Percentiles rank a stretch among this genome's conserved stretches.
phyloP scores from a whole-genome alignment of 208 protist species.

The Strigomonas culicis region DNA sequence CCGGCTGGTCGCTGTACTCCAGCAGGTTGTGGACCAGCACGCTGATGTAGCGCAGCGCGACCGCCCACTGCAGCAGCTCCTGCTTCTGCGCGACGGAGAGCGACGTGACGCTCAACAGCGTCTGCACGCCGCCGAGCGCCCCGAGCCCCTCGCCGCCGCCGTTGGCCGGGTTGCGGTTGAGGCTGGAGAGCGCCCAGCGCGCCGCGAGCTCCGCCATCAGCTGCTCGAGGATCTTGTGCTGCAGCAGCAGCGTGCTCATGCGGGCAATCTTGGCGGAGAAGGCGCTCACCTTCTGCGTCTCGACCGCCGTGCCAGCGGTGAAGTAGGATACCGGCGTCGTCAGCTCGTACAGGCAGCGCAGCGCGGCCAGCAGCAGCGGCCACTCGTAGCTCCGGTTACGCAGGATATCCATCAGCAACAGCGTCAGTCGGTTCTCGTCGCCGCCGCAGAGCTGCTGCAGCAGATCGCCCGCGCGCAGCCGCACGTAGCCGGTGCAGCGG shows the following conservation, averaged over 20 bases:
- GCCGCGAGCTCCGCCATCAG: conserved; percentile 49
- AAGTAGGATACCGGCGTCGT: conserved; percentile 81
- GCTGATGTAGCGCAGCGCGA: conserved; percentile 58
- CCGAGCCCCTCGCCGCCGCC: conserved; percentile 20
- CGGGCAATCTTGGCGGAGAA: conserved; percentile 64
- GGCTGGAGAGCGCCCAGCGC: conserved; percentile 36
- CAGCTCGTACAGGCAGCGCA: conserved; percentile 79
- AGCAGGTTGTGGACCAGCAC: conserved; percentile 69
- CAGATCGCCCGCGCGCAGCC: conserved; percentile 58
- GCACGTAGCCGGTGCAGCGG: conserved; percentile 73
- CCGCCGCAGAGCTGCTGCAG: conserved; percentile 65
- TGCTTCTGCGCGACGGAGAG: conserved; percentile 36
- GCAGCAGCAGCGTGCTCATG: conserved; percentile 31
- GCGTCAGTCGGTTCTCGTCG: conserved; percentile 44
- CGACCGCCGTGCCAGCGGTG: conserved; percentile 18
- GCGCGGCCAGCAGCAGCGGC: conserved; percentile 62
- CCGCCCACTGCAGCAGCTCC: conserved; percentile 61
- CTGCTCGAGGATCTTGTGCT: conserved; percentile 31
- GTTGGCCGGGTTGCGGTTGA: conserved; percentile 29
- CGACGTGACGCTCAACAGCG: conserved; percentile 26
- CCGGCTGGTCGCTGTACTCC: conserved; percentile 49
- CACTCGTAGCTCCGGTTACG: conserved; percentile 59
- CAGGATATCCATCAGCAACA: conserved; percentile 44
- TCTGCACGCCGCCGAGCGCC: conserved; percentile 23
- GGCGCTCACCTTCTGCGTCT: conserved; percentile 52